phyloP scores from a whole-genome alignment of 179 eudicot species.

The Beta corolliflora region DNA sequence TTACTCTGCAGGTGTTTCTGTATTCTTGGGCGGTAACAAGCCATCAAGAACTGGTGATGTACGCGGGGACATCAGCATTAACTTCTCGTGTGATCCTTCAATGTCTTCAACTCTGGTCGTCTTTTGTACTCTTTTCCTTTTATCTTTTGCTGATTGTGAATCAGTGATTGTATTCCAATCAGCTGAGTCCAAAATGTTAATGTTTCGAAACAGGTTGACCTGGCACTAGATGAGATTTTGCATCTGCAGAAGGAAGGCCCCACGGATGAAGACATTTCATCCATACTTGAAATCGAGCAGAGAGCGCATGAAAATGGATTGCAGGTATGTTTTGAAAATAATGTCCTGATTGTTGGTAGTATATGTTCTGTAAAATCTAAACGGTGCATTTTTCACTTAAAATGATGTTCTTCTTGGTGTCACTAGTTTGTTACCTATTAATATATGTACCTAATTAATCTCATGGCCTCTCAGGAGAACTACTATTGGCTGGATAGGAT shows the following conservation, averaged over 20 bases:
- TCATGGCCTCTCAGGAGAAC: conserved; percentile 54
- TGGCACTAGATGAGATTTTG: conserved; percentile 73
- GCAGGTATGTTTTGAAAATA: conserved; percentile 47
- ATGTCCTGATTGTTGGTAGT: conserved; percentile 1
- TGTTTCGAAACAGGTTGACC: conserved; percentile 56
- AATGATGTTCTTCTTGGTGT: background rate
- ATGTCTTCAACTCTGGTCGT: conserved; percentile 68
- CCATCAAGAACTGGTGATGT: conserved; percentile 81
- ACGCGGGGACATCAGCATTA: conserved; percentile 82
- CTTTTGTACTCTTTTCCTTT: background rate
- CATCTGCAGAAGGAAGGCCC: conserved; percentile 87
- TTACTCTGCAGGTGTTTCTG: conserved; percentile 85
- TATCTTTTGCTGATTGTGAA: background rate
- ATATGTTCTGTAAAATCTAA: background rate
- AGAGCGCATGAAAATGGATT: conserved; percentile 94
- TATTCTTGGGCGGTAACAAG: conserved; percentile 85
- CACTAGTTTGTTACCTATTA: background rate
- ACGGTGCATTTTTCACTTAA: background rate
- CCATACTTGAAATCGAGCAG: conserved; percentile 87
- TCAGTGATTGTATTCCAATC: background rate
- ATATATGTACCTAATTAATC: background rate
- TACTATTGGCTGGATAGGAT: conserved; percentile 79
- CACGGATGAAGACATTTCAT: conserved; percentile 64
- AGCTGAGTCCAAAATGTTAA: background rate
- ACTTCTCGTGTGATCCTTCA: conserved; percentile 88